Evolutionary conservation across 306 rosid genomes (phyloP).

Genomic region (Ammopiptanthus mongolicus): DNA sequence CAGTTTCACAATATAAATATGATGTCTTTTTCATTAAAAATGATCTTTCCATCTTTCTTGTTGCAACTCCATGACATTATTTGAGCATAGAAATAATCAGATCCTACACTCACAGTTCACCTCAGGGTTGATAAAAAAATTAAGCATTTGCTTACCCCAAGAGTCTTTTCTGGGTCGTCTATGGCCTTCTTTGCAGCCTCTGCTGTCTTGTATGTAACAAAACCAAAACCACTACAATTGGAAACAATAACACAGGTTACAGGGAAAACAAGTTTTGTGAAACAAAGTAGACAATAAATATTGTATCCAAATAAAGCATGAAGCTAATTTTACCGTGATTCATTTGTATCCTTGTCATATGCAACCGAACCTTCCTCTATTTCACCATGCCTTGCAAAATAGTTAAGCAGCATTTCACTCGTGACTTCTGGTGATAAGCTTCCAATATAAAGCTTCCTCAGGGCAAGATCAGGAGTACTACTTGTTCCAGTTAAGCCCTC

Average conservation of each 20-base stretch:
- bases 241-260: constrained; percentile 9
- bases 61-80: constrained; percentile 5
- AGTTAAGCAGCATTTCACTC: constrained; percentile 57
- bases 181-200: constrained; percentile 81
- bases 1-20: neutral
- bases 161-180: constrained; percentile 59
- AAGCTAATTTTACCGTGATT: constrained; percentile 47
- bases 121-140: constrained; percentile 1
- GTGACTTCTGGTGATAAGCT: constrained; percentile 71
- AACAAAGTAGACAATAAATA: neutral
- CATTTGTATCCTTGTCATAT: constrained; percentile 71
- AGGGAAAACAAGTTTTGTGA: neutral
- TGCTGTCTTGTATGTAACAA: constrained; percentile 60
- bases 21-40: neutral
- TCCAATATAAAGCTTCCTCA: constrained; percentile 79
- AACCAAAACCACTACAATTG: constrained; percentile 68
- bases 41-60: neutral
- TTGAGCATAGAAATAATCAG: constrained; percentile 4
- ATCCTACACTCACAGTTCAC: neutral
- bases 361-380: constrained; percentile 91
- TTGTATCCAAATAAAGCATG: neutral
- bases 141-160: constrained; percentile 49
- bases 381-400: constrained; percentile 58
- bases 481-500: constrained; percentile 64
- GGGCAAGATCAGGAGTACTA: constrained; percentile 53